Conservation (phyloP, 129 eudicot species). For the Helianthus tuberosus region DNA sequence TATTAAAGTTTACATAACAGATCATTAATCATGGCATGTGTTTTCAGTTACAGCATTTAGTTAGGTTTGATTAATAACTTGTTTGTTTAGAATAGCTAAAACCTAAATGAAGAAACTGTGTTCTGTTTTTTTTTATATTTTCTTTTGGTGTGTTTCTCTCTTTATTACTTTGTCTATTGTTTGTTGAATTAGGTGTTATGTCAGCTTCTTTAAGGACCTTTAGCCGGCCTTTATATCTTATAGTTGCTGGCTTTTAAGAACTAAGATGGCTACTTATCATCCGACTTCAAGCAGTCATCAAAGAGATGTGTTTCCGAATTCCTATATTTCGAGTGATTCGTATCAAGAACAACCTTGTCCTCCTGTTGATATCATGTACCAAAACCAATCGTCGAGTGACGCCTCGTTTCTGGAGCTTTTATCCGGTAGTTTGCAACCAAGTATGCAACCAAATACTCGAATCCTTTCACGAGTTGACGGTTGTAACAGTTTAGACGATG, state of each 20-base stretch:
- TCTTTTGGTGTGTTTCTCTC: no score
- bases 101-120: constrained; percentile 9
- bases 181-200: constrained; percentile 35
- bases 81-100: constrained; percentile 15
- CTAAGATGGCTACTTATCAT: constrained; percentile 76
- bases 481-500: constrained; percentile 28
- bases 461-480: constrained; percentile 39
- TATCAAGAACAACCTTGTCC: constrained; percentile 51
- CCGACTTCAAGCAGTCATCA: constrained; percentile 64
- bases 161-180: constrained; percentile 8
- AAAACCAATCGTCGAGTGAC: constrained; percentile 40
- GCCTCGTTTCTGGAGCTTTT: constrained; percentile 53
- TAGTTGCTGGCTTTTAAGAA: constrained; percentile 2
- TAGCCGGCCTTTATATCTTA: neutral
- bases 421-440: constrained; percentile 47
- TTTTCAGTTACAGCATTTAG: constrained; percentile 9
- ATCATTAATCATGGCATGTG: constrained; percentile 25
- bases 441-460: constrained; percentile 44
- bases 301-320: constrained; percentile 51
- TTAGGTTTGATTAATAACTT: no score
- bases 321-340: constrained; percentile 52
- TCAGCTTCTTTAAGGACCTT: constrained; percentile 18
- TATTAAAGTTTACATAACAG: constrained; percentile 1
- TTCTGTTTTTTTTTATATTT: neutral
- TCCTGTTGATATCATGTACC: constrained; percentile 51